These are phyloP conservation scores for Camellia lanceoleosa DNA, from an alignment of 148 eudicot genomes.

Conservation along the genomic window DNA sequence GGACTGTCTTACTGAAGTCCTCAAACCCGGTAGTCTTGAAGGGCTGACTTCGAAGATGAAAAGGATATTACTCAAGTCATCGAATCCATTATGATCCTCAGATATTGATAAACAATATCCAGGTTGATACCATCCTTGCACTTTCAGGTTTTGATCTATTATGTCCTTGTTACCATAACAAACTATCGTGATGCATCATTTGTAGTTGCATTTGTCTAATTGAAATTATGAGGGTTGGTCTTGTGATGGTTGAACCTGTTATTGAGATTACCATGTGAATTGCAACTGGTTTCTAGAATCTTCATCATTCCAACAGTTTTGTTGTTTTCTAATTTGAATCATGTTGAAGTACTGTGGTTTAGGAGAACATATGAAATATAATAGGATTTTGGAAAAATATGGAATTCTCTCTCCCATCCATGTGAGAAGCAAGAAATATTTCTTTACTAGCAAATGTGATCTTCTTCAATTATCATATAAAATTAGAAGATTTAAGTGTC, in stretches of 20 bases:
- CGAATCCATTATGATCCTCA: constrained; percentile 74
- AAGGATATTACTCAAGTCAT: constrained; percentile 44
- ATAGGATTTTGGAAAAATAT: too few species aligned
- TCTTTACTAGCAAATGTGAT: too few species aligned
- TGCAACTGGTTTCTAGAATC: not conserved
- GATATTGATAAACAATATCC: constrained; percentile 85
- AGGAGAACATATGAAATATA: not conserved
- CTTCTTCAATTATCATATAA: too few species aligned
- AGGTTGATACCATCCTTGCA: constrained; percentile 26
- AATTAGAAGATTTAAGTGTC: too few species aligned
- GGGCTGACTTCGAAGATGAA: constrained; percentile 44
- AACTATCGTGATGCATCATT: not conserved
- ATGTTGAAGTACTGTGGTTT: not conserved
- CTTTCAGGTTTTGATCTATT: constrained; percentile 6
- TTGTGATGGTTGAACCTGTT: not conserved
- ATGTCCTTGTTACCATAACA: not conserved
- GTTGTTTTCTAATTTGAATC: not conserved
- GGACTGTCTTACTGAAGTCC: constrained; percentile 94
- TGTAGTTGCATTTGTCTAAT: not conserved
- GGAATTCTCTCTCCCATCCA: too few species aligned
- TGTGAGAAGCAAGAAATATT: too few species aligned
- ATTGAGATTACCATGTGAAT: not conserved
- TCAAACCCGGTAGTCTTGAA: constrained; percentile 59
- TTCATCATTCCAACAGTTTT: not conserved
- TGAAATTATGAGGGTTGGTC: not conserved